Base-by-base conservation (phyloP, 257 asterid species). In the Lantana camara region DNA sequence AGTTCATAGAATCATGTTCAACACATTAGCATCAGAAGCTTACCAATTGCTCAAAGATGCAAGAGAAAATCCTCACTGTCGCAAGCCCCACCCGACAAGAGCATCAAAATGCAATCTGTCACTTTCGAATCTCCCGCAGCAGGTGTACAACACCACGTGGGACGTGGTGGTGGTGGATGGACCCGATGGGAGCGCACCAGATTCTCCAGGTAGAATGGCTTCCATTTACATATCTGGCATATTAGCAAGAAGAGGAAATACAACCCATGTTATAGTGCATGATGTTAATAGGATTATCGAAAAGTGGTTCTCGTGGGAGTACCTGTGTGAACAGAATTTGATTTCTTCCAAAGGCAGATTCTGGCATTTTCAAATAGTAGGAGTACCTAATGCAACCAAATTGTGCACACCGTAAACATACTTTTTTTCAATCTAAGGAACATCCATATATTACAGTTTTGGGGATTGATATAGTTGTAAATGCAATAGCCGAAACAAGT, bases 281-380 rank as follows among this genome's bases (percentile, higher is more conserved):
- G 95, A 88, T 60, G 79, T 72, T 20, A 77, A 89, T 82, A 52
- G 95, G 24, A 84, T 78, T 88, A 86, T 91, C 20, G 96, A 91
- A 71, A 88, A 75, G 68, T 91, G 96, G 98, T 91, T 82, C 70
- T 81, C 98, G 1, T 58, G 95, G 98, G 96, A 91, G 76, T 88
- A 82, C 51, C 69, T 91, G 77, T 91, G 98, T 57, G 95, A 89
- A 53, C 73, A 63, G 42, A 86, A 91, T 49, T 73, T 88, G 77
- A 80, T 86, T 59, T 82, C 95, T 29, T 86, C 96, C 4, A 91
- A 86, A 79, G 98, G 95, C 14, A 82, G 83, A 64, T 82, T 91
- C 82, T 81, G 94, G 95, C 78, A 78, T 78, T 91, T 88, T 69
- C 63, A 69, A 34, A 66, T 88, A 56, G 20, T 4, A 6, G 60